These are phyloP conservation scores for Allomyces javanicus DNA, from an alignment of 192 early-diverging fungal species.

Conservation along the genomic window DNA sequence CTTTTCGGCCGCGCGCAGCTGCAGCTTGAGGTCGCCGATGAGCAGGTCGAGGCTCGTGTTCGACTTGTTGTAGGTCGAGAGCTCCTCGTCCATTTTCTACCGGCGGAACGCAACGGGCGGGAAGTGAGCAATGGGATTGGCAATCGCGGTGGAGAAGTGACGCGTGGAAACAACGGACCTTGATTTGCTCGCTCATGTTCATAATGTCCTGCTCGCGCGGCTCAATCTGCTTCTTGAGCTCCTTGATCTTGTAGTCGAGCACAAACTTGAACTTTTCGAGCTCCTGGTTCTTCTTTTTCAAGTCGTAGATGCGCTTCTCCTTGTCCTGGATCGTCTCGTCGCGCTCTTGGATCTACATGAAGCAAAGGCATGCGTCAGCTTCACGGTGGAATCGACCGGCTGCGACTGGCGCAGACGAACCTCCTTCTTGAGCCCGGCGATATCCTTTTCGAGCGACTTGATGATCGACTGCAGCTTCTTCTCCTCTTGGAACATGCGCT, in stretches of 20 bases:
- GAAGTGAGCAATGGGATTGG: no score
- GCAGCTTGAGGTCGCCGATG: slow-evolving; percentile 35
- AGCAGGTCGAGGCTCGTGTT: slow-evolving; percentile 30
- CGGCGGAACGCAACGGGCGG: not conserved
- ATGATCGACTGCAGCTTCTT: slow-evolving; percentile 40
- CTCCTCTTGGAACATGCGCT: slow-evolving; percentile 35
- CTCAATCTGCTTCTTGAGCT: slow-evolving; percentile 42
- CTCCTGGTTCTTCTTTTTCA: slow-evolving; percentile 50
- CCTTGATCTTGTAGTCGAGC: slow-evolving; percentile 44
- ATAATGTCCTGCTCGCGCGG: slow-evolving; percentile 35
- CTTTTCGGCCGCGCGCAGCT: slow-evolving; percentile 35
- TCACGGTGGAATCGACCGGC: no score
- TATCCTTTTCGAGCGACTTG: slow-evolving; percentile 42
- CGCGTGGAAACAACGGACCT: slow-evolving; percentile 9
- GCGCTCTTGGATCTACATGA: slow-evolving; percentile 31
- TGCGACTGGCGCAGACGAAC: slow-evolving; percentile 6
- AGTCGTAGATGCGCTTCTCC: slow-evolving; percentile 39
- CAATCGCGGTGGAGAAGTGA: no score
- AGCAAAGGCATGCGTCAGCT: no score
- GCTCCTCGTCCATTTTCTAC: slow-evolving; percentile 37
- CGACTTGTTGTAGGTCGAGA: slow-evolving; percentile 32
- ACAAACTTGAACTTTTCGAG: slow-evolving; percentile 52
- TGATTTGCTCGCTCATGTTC: slow-evolving; percentile 39
- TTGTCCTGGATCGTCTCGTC: slow-evolving; percentile 46
- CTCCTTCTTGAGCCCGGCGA: slow-evolving; percentile 40